Percentiles rank a stretch among this genome's conserved stretches.
phyloP scores from a whole-genome alignment of 1,284 basidiomycete genomes.

The Cutaneotrichosporon cavernicola region DNA sequence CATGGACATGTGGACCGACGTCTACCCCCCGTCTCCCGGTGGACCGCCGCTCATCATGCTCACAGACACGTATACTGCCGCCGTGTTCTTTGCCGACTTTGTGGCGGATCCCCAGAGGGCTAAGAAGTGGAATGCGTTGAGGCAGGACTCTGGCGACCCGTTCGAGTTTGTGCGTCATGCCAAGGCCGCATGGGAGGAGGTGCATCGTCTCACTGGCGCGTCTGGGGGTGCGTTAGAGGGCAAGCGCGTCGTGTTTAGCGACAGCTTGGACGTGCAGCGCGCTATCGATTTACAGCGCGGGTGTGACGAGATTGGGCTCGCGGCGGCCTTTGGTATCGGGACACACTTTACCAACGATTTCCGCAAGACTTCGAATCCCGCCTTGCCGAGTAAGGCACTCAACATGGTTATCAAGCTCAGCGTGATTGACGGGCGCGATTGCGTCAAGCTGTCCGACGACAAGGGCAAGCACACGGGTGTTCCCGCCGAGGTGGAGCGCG shows the following conservation, averaged over 20 bases:
- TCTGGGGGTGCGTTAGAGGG: conserved; percentile 60
- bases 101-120: conserved; percentile 62
- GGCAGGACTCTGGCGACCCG: conserved; percentile 92
- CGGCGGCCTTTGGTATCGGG: conserved; percentile 81
- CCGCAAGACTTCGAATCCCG: conserved; percentile 60
- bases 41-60: conserved; percentile 68
- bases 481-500: conserved; percentile 43
- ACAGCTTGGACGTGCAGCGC: conserved; percentile 70
- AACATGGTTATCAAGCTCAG: conserved; percentile 93
- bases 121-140: conserved; percentile 70
- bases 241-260: conserved; percentile 79
- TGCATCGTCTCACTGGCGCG: conserved; percentile 42
- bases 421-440: conserved; percentile 63
- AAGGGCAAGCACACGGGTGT: conserved; percentile 62
- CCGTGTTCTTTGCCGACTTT: conserved; percentile 78
- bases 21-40: conserved; percentile 61
- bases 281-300: conserved; percentile 68
- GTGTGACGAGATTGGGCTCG: conserved; percentile 71
- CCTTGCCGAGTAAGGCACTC: conserved; percentile 69
- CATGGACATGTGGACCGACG: conserved; percentile 77
- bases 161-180: conserved; percentile 70
- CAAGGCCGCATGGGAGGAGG: conserved; percentile 60
- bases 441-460: conserved; percentile 91
- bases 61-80: conserved; percentile 88
- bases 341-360: conserved; percentile 90